Evolutionary conservation across 441 rosid species (phyloP), one percentile per base, ranked within the genome.

Genomic region (Erodium trifolium): DNA sequence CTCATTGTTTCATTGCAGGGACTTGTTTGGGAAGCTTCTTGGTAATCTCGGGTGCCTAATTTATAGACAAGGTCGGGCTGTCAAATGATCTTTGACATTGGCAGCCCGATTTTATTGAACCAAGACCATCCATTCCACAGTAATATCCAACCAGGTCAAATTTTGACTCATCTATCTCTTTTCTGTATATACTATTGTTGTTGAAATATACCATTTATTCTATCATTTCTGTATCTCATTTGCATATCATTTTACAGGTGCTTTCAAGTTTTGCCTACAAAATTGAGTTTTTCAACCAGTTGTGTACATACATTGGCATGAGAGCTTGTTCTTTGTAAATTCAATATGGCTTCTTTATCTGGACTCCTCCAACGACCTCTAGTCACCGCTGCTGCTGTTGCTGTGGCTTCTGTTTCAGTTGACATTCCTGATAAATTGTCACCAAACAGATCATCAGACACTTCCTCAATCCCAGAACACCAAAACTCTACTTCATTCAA

Each of bases 281-380:
- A 67, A 18, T 72, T 17, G 67, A 16, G 34, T 31, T 18, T 49
- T 65, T 9, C 63, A 9, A n/a, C 49, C 49, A 43, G 12, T 8
- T 35, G 67, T 67, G 43, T 64, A 5, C 62, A 39, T 63, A 34
- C 69, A 66, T 64, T 77, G 76, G 77, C 78, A 73, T 77, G 79
- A 76, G 67, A 78, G 73, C 19, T 74, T 75, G 47, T 67, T 41
- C 57, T 74, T 72, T 37, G 35, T 63, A 65, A 74, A 62, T 75
- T 62, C 80, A 68, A 29, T 31, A 93, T 93, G 96, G 82, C 87
- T 83, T 91, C 91, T 70, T 79, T 91, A 71, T 83, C 88, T 12
- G 96, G 95, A 72, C 75, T 71, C 69, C 63, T 88, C 72, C 97
- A 91, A 79, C 86, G 98, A 59, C 97, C 95, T 57, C 82, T 91